phyloP scores from a whole-genome alignment of 345 rosid genomes.

The Excoecaria agallocha region DNA sequence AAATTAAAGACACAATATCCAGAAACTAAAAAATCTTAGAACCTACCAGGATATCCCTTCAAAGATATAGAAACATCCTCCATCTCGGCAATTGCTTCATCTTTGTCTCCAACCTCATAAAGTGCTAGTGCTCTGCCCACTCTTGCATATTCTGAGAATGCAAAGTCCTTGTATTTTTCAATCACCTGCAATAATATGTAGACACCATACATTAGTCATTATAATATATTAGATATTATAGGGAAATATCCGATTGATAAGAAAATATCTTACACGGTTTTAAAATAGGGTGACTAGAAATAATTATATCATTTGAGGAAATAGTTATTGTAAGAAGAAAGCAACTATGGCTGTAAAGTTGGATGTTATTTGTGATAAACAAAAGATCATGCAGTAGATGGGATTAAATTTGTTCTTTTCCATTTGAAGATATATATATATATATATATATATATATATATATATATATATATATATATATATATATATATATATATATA shows the following conservation, averaged over 20 bases:
- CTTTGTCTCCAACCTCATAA: conserved; percentile 55
- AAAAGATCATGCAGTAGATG: neutral
- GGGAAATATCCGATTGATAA: neutral
- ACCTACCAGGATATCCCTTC: conserved; percentile 58
- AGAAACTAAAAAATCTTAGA: neutral
- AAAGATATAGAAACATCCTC: conserved; percentile 58
- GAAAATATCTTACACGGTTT: neutral
- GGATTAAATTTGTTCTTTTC: neutral
- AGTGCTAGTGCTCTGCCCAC: conserved; percentile 57
- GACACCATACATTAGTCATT: neutral
- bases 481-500: too few relatives aligned
- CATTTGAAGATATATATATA: neutral
- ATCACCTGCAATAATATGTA: conserved; percentile 35
- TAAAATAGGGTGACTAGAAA: neutral
- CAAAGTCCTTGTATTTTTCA: conserved; percentile 55
- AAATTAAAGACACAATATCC: neutral
- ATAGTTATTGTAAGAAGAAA: neutral
- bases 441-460: too few relatives aligned
- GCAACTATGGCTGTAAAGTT: neutral
- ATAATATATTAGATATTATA: neutral
- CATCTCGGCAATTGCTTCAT: conserved; percentile 61
- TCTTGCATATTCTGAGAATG: conserved; percentile 59
- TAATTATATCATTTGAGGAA: neutral
- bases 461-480: too few relatives aligned
- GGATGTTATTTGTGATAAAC: neutral